Evolutionary conservation across 495 filamentous ascomycete species (phyloP), one percentile per base, ranked within the genome.

Genomic region (Venustampulla echinocandica): DNA sequence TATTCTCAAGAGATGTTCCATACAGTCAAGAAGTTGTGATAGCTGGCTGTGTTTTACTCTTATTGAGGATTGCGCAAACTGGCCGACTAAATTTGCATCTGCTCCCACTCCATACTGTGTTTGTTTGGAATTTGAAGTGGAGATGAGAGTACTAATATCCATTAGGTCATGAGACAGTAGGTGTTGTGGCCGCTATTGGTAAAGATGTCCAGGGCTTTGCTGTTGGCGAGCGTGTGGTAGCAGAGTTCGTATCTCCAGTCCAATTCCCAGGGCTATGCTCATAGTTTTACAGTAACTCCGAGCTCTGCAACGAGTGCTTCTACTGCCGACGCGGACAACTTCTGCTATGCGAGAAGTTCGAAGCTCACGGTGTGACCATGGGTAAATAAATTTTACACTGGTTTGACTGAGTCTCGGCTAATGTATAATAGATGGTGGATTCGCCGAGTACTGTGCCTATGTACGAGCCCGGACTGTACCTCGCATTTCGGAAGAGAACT

Each of bases 271-370:
- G n/a, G 4, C 9, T 33, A 32, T 2, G 1, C 4, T 37, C 47
- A 10, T 37, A n/a, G 1, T 24, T 23, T 20, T 6, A 14, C 21
- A 50, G 58, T 38, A 75, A 75, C 57, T 73, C 70, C 6, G 82
- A 85, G 63, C 75, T 84, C 21, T 86, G 82, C 67, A 73, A 74
- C 22, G 70, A 77, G 52, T 86, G 82, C 64, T 83, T 82, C 70
- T 84, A 85, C 67, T 86, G 81, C 62, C 77, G 80, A 44, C 75
- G 77, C 37, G 82, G 81, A 23, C 68, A 84, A 48, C 72, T 76
- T 36, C 63, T 86, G 23, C 74, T 84, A 44, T 86, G 82, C 57
- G 82, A 86, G 64, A 68, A 84, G 61, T 57, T 61, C 36, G 49
- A 47, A 42, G 56, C 44, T 35, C 47, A 52, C 48, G 46, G 45